Percentiles rank a stretch among this genome's conserved stretches.
phyloP scores from a whole-genome alignment of 164 flowering plant genomes.

The Hamamelis virginiana region DNA sequence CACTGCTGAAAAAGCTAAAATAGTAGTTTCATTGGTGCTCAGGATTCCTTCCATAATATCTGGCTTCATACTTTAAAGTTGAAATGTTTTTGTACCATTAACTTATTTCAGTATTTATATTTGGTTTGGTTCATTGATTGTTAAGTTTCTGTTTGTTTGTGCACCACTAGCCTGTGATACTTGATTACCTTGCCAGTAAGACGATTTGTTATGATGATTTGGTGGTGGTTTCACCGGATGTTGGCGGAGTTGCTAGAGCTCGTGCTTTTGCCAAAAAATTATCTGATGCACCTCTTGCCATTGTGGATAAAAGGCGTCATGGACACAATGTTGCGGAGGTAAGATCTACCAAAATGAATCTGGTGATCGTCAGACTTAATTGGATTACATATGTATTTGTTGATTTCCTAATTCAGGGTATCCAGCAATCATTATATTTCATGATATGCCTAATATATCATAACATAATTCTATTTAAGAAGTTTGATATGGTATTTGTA shows the following conservation, averaged over 20 bases:
- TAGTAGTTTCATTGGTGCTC: not conserved
- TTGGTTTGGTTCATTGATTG: slow-evolving; percentile 1
- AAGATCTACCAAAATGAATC: slow-evolving; percentile 11
- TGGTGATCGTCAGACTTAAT: not conserved
- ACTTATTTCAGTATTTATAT: not conserved
- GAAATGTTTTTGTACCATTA: not conserved
- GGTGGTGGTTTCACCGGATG: slow-evolving; percentile 99
- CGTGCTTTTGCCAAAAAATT: slow-evolving; percentile 97
- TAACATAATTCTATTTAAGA: no score
- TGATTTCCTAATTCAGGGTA: no score
- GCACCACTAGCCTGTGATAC: slow-evolving; percentile 75
- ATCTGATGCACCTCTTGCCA: slow-evolving; percentile 97
- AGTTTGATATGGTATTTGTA: no score
- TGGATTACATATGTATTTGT: no score
- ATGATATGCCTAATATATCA: no score
- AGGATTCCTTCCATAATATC: not conserved
- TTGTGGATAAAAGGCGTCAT: slow-evolving; percentile 97
- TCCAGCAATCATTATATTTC: no score
- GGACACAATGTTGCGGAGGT: slow-evolving; percentile 98
- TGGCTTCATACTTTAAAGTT: not conserved
- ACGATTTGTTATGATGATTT: slow-evolving; percentile 72
- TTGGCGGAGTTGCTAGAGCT: slow-evolving; percentile 98
- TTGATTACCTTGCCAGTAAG: slow-evolving; percentile 98
- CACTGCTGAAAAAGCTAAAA: not conserved
- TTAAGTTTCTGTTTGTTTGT: slow-evolving; percentile 17